phyloP scores from a whole-genome alignment of 1,139 yeast species.

The Suhomyces bokatorum region DNA sequence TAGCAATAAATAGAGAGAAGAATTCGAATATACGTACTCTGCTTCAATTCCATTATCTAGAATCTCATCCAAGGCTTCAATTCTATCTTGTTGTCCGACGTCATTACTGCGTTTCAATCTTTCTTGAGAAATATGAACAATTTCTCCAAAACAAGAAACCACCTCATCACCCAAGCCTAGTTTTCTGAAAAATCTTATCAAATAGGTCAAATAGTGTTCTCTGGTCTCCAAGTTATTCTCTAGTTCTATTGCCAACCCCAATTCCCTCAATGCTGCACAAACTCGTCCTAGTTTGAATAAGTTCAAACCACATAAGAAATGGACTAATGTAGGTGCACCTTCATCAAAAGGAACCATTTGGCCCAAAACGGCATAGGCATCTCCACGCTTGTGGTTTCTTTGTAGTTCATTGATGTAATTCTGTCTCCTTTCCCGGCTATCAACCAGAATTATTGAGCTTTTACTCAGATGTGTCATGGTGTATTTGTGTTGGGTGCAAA shows the following conservation, averaged over 20 bases:
- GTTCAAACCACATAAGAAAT: conserved; percentile 22
- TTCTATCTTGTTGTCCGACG: background rate
- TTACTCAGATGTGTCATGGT: background rate
- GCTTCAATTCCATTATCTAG: background rate
- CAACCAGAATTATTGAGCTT: background rate
- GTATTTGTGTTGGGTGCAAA: conserved; percentile 6
- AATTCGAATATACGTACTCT: background rate
- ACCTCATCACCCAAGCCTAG: conserved; percentile 17
- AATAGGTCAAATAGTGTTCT: conserved; percentile 19
- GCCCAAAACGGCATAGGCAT: conserved; percentile 18
- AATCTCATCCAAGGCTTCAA: background rate
- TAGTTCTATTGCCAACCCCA: conserved; percentile 30
- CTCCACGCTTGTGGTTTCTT: conserved; percentile 13
- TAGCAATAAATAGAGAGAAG: background rate
- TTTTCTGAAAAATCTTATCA: conserved; percentile 20
- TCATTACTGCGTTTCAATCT: background rate
- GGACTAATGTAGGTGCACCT: conserved; percentile 10
- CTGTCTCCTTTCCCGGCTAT: background rate
- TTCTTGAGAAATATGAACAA: conserved; percentile 15
- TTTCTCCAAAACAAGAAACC: conserved; percentile 15
- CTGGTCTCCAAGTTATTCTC: conserved; percentile 19
- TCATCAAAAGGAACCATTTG: conserved; percentile 14
- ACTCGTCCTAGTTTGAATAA: conserved; percentile 29
- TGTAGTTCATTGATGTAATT: background rate
- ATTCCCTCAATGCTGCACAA: conserved; percentile 28